These are phyloP conservation scores for Lactarius sp. DNA, from an alignment of 768 basidiomycete species.

Conservation along the genomic window DNA sequence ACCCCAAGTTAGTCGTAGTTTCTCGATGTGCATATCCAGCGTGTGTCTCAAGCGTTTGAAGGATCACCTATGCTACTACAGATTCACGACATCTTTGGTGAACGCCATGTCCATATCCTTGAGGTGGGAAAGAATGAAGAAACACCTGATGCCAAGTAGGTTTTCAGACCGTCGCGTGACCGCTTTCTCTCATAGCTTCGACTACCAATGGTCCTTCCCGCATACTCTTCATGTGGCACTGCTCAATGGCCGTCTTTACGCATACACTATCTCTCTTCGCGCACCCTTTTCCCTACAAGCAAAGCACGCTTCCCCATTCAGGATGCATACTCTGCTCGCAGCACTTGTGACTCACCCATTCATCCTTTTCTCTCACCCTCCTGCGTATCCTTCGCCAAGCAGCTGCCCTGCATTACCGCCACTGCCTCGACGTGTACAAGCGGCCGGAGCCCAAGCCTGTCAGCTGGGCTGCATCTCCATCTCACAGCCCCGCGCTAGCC, in stretches of 20 bases:
- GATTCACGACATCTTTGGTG: too few relatives aligned
- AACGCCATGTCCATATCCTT: too few relatives aligned
- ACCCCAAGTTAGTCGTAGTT: slow-evolving; percentile 62
- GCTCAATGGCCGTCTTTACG: slow-evolving; percentile 63
- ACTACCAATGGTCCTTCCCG: slow-evolving; percentile 61
- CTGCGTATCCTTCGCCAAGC: slow-evolving; percentile 2
- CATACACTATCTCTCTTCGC: slow-evolving; percentile 53
- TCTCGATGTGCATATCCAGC: slow-evolving; percentile 46
- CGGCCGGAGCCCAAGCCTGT: slow-evolving; percentile 6
- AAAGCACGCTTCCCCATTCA: background rate
- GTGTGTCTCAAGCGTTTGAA: background rate
- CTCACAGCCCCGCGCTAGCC: background rate
- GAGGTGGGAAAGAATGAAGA: too few relatives aligned
- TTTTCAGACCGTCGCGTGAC: too few relatives aligned
- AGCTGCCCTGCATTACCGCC: too few relatives aligned
- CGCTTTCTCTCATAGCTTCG: slow-evolving; percentile 43
- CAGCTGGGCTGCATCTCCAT: background rate
- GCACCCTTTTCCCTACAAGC: slow-evolving; percentile 39
- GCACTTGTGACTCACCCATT: slow-evolving; percentile 45
- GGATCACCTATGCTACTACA: too few relatives aligned
- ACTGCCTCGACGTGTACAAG: too few relatives aligned
- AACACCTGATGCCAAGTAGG: too few relatives aligned
- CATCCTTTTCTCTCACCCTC: slow-evolving; percentile 38
- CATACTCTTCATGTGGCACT: slow-evolving; percentile 73
- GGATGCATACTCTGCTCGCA: slow-evolving; percentile 33